phyloP scores from a whole-genome alignment of 495 filamentous ascomycete species.

The Xylaria acuta region DNA sequence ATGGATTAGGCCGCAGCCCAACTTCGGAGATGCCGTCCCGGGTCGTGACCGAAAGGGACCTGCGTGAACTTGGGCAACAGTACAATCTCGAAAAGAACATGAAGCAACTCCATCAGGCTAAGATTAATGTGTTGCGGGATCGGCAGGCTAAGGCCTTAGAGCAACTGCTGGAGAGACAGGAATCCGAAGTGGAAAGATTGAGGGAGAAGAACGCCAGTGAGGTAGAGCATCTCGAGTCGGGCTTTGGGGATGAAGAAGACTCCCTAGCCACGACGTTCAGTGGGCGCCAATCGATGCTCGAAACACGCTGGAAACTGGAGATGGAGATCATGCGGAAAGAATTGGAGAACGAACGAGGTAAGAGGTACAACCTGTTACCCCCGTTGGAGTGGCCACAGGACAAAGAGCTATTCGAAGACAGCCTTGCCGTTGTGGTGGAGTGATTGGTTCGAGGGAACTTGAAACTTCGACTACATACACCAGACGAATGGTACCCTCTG shows the following conservation, averaged over 20 bases:
- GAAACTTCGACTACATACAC: neutral
- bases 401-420: conserved; percentile 31
- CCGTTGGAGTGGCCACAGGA: conserved; percentile 51
- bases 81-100: conserved; percentile 72
- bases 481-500: neutral
- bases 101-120: conserved; percentile 68
- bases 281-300: conserved; percentile 57
- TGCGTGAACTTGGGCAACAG: conserved; percentile 71
- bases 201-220: conserved; percentile 58
- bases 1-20: conserved; percentile 55
- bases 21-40: conserved; percentile 45
- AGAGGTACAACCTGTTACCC: conserved; percentile 57
- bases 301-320: conserved; percentile 66
- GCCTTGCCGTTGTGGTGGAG: conserved; percentile 32
- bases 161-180: conserved; percentile 68
- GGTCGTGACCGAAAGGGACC: conserved; percentile 62
- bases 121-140: conserved; percentile 82
- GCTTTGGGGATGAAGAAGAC: conserved; percentile 61
- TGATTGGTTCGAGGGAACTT: conserved; percentile 9
- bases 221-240: conserved; percentile 63
- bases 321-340: conserved; percentile 67
- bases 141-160: conserved; percentile 74
- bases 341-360: conserved; percentile 58
- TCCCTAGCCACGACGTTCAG: conserved; percentile 54
- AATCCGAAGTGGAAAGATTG: conserved; percentile 64